Percentiles rank a stretch among this genome's conserved stretches.
Evolutionary conservation across 192 early-diverging fungal genomes (phyloP).

Genomic region (Gaertneriomyces semiglobifer): DNA sequence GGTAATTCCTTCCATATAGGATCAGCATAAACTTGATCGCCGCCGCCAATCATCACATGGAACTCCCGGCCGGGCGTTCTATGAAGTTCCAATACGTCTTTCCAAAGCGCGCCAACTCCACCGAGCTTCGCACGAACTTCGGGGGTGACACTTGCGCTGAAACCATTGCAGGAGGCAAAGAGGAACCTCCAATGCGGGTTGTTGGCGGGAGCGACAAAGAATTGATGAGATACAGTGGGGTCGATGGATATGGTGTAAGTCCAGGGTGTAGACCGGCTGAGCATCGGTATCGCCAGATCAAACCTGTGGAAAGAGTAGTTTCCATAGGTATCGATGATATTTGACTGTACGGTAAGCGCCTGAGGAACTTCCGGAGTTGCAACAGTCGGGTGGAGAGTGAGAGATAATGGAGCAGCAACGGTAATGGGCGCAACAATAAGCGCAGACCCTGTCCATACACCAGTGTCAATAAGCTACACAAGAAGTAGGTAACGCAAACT

Average conservation of each 20-base stretch:
- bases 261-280: not conserved
- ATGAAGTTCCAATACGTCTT: constrained; percentile 11
- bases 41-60: constrained; percentile 26
- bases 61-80: constrained; percentile 4
- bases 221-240: not conserved
- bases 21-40: constrained; percentile 31
- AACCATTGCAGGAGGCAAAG: constrained; percentile 24
- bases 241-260: not conserved
- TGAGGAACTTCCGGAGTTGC: constrained; percentile 6
- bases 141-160: not conserved
- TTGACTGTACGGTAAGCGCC: not conserved
- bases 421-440: constrained; percentile 2
- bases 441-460: not conserved
- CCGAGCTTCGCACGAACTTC: constrained; percentile 11
- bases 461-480: not conserved
- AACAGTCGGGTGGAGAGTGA: not conserved
- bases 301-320: constrained; percentile 20
- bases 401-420: not conserved
- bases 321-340: not conserved
- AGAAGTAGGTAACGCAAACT: not conserved
- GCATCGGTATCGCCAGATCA: constrained; percentile 19
- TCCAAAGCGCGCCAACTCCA: constrained; percentile 12
- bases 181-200: constrained; percentile 18
- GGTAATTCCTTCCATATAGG: constrained; percentile 18
- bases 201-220: constrained; percentile 11